These are phyloP conservation scores for Grifola frondosa DNA, from an alignment of 1,284 basidiomycete species.

Conservation along the genomic window DNA sequence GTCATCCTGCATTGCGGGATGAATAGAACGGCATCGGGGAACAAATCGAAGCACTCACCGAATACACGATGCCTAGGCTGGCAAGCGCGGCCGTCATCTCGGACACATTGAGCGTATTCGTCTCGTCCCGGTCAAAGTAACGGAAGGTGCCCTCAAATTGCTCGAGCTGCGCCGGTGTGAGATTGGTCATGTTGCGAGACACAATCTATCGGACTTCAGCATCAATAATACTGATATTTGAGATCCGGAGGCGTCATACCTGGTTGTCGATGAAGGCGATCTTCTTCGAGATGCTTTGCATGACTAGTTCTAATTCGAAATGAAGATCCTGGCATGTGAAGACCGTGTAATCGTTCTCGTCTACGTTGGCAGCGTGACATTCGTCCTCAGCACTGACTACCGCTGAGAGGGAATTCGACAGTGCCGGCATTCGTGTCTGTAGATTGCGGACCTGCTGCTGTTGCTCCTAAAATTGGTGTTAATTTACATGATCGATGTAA, in stretches of 20 bases:
- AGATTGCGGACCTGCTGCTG: slow-evolving; percentile 53
- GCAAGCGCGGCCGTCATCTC: slow-evolving; percentile 94
- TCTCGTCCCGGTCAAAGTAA: slow-evolving; percentile 93
- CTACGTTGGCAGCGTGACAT: slow-evolving; percentile 89
- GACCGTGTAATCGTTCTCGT: slow-evolving; percentile 96
- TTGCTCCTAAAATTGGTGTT: slow-evolving; percentile 43
- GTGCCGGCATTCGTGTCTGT: slow-evolving; percentile 61
- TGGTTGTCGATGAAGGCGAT: slow-evolving; percentile 96
- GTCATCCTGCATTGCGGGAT: slow-evolving; percentile 57
- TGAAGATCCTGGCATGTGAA: slow-evolving; percentile 89
- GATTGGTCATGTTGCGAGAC: slow-evolving; percentile 86
- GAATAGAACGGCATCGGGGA: background rate
- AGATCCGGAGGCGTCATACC: slow-evolving; percentile 42
- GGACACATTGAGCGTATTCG: slow-evolving; percentile 81
- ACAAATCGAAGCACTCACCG: slow-evolving; percentile 43
- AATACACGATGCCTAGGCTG: slow-evolving; percentile 92
- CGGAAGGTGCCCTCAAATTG: slow-evolving; percentile 98
- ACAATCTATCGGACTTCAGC: slow-evolving; percentile 55
- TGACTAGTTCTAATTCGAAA: slow-evolving; percentile 86
- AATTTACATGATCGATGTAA: too few species aligned
- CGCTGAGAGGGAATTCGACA: slow-evolving; percentile 54
- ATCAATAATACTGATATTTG: slow-evolving; percentile 1
- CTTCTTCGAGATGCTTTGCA: slow-evolving; percentile 84
- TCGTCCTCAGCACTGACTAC: slow-evolving; percentile 70
- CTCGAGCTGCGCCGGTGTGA: slow-evolving; percentile 94